Percentiles rank a stretch among this genome's conserved stretches.
Evolutionary conservation across 176 grass and related monocot genomes (phyloP).

Genomic region (Avena eriantha): DNA sequence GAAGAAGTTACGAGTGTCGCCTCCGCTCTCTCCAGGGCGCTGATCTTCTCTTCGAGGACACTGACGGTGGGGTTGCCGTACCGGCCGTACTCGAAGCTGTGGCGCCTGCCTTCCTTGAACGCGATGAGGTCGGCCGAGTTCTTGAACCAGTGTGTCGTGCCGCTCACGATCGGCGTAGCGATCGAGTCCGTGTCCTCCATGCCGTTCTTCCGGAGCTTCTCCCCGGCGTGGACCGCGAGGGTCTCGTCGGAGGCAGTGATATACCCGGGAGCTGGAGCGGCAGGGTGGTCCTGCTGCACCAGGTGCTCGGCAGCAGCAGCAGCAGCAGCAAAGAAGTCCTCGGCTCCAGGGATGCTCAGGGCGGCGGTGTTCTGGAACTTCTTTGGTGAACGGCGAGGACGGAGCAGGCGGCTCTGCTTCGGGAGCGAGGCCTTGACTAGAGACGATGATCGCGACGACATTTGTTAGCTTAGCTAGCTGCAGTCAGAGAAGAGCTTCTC

Average conservation of each 20-base stretch:
- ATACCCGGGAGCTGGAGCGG: not conserved
- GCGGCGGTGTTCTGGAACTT: not conserved
- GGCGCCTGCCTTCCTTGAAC: slow-evolving; percentile 79
- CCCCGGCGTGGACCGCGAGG: slow-evolving; percentile 77
- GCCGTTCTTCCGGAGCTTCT: slow-evolving; percentile 54
- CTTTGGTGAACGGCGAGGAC: not conserved
- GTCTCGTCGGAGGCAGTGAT: slow-evolving; percentile 61
- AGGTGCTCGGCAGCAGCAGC: not conserved
- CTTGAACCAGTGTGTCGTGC: slow-evolving; percentile 83
- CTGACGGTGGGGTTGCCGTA: slow-evolving; percentile 80
- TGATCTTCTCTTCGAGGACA: slow-evolving; percentile 83
- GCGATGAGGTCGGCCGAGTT: slow-evolving; percentile 71
- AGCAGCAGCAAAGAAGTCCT: not conserved
- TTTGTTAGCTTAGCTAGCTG: not conserved
- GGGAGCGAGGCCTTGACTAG: not conserved
- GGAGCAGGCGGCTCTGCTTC: not conserved
- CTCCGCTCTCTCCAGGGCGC: slow-evolving; percentile 77
- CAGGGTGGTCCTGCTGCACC: not conserved
- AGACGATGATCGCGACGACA: not conserved
- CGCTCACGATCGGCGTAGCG: slow-evolving; percentile 74
- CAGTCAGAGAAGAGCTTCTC: not conserved
- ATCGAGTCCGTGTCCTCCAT: slow-evolving; percentile 54
- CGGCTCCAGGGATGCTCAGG: not conserved
- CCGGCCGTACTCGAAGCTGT: slow-evolving; percentile 80
- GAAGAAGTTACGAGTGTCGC: slow-evolving; percentile 79